Conservation (phyloP, 306 rosid genomes). For the Sicyos edulis region DNA sequence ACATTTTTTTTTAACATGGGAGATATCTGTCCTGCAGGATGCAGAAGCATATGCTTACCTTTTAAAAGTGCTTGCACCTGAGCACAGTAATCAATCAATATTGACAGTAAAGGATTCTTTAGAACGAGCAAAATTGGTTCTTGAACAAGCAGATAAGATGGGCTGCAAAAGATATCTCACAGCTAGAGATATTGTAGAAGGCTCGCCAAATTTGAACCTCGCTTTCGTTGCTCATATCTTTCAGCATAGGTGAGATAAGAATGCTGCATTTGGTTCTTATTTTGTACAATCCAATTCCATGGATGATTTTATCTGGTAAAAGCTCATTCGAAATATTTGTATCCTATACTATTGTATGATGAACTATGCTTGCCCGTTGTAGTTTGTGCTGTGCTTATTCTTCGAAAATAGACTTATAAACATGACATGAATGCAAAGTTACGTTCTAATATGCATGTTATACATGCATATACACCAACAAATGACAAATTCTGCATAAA, state of each 20-base stretch:
- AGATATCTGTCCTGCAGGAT: slow-evolving; percentile 51
- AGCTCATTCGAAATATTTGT: neutral
- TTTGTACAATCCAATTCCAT: neutral
- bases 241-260: slow-evolving; percentile 72
- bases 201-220: slow-evolving; percentile 95
- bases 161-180: slow-evolving; percentile 91
- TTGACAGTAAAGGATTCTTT: slow-evolving; percentile 57
- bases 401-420: neutral
- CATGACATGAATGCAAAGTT: neutral
- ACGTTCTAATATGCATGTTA: neutral
- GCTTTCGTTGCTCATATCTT: slow-evolving; percentile 96
- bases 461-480: neutral
- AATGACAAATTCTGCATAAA: neutral
- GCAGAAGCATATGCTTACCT: slow-evolving; percentile 95
- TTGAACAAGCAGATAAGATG: slow-evolving; percentile 91
- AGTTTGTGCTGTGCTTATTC: neutral
- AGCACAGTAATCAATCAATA: slow-evolving; percentile 66
- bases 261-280: slow-evolving; percentile 3
- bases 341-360: neutral
- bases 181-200: slow-evolving; percentile 88
- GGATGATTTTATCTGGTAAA: neutral
- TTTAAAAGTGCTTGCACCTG: slow-evolving; percentile 89
- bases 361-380: neutral
- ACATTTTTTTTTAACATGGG: slow-evolving; percentile 10
- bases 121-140: slow-evolving; percentile 85